These are phyloP conservation scores for Tylopilus balloui DNA, from an alignment of 768 basidiomycete genomes.

Conservation along the genomic window DNA sequence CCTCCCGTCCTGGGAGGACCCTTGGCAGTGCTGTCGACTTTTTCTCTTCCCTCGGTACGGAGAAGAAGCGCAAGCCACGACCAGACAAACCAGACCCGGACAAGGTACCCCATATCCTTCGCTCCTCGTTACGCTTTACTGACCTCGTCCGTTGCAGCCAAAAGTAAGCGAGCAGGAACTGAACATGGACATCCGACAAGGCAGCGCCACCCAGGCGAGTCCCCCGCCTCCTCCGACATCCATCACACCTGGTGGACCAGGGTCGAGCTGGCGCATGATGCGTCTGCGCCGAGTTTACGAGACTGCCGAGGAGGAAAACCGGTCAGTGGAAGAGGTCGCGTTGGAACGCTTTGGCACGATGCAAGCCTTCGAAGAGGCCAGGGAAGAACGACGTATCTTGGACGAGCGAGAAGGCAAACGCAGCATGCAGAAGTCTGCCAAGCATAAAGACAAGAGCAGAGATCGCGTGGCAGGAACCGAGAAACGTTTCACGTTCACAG, in stretches of 20 bases:
- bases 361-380: conserved; percentile 84
- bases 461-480: conserved; percentile 39
- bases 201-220: conserved; percentile 37
- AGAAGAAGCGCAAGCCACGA: conserved; percentile 61
- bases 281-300: conserved; percentile 88
- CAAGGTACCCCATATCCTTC: conserved; percentile 43
- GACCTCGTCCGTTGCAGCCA: conserved; percentile 38
- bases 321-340: conserved; percentile 71
- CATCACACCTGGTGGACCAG: conserved; percentile 79
- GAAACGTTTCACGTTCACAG: conserved; percentile 65
- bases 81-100: conserved; percentile 63
- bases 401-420: conserved; percentile 73
- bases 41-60: conserved; percentile 83
- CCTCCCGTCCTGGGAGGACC: conserved; percentile 41
- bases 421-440: conserved; percentile 33
- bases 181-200: conserved; percentile 52
- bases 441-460: conserved; percentile 36
- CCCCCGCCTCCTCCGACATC: conserved; percentile 41
- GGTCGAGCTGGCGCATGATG: conserved; percentile 98
- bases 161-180: conserved; percentile 60
- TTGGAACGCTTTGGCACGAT: conserved; percentile 84
- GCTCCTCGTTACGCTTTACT: conserved; percentile 2
- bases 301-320: conserved; percentile 79
- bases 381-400: conserved; percentile 78
- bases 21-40: conserved; percentile 71